Percentiles rank a stretch among this genome's conserved stretches.
phyloP scores from a whole-genome alignment of 2,329 filamentous ascomycete genomes.

The Fulvia fulva region DNA sequence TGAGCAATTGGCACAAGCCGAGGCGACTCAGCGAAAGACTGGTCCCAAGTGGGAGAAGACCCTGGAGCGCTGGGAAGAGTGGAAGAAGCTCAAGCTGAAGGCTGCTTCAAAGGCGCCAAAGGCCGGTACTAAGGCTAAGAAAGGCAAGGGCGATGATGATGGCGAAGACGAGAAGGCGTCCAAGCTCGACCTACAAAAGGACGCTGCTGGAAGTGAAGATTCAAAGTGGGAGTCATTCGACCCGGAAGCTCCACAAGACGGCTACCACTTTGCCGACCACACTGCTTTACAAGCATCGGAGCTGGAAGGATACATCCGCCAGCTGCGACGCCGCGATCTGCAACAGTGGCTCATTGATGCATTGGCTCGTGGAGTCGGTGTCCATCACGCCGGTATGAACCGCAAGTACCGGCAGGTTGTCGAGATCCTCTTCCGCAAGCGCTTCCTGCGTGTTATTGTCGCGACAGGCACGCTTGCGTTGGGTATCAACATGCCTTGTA shows the following conservation, averaged over 20 bases:
- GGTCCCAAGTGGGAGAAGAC: conserved; percentile 59
- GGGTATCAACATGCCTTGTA: conserved; percentile 81
- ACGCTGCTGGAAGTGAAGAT: conserved; percentile 53
- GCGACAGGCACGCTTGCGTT: conserved; percentile 72
- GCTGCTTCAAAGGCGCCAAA: conserved; percentile 31
- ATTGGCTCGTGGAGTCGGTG: conserved; percentile 64
- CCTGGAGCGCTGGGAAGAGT: conserved; percentile 56
- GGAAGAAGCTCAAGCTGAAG: conserved; percentile 48
- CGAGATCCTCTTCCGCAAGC: conserved; percentile 70
- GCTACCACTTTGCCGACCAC: conserved; percentile 63
- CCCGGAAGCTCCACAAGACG: conserved; percentile 58
- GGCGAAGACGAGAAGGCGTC: conserved; percentile 46
- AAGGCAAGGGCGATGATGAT: conserved; percentile 33
- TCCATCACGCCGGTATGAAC: conserved; percentile 79
- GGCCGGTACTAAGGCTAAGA: conserved; percentile 40
- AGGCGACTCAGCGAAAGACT: conserved; percentile 54
- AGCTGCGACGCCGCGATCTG: conserved; percentile 51
- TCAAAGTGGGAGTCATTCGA: conserved; percentile 64
- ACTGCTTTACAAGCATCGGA: conserved; percentile 58
- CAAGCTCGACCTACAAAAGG: conserved; percentile 55
- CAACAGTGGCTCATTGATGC: conserved; percentile 55
- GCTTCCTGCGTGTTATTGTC: conserved; percentile 66
- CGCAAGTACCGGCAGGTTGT: conserved; percentile 68
- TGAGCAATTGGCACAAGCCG: conserved; percentile 51
- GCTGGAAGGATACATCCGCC: conserved; percentile 51